Base-by-base conservation (phyloP, 225 moss, liverwort and hornwort species). In the Straminergon stramineum region DNA sequence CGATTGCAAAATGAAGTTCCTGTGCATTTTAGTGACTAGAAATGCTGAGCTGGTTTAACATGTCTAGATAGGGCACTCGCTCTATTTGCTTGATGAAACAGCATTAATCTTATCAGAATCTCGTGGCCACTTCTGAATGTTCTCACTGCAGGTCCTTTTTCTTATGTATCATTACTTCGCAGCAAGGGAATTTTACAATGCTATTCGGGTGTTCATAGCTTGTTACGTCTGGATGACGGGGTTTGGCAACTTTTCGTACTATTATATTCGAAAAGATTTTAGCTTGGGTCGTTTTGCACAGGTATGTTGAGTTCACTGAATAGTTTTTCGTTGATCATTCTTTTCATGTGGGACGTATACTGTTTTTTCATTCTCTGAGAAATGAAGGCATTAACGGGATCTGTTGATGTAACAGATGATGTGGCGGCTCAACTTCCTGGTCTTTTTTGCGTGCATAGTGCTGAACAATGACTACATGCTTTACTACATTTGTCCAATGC, bases 231-330 rank as follows among this genome's bases (percentile, higher is more conserved):
- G 97, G 97, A 96, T 96, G 99, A 99, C 99, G 85, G 99, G 99
- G 26, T 99, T 99, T 91, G 93, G 93, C 79, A 99, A 99, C 93
- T 99, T 99, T 87, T 99, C 99, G 18, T 99, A 99, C 88, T 99
- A 99, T 66, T 99, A 99, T 82, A 81, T 97, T 61, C 99, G 99
- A 45, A 99, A 99, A 91, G 99, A 99, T 90, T 99, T 99, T 90
- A 99, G 99, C 93, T 93, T 99, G 81, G 99, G 99, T n/a, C 97
- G 99, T 85, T 99, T 99, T 95, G 96, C 97, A 65, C 99, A 99
- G 98, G 96, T 98, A 71, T 82, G 75, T 66, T 61, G 79, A 86
- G 62, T 78, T 70, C 57, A 39, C 31, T 68, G 53, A 58, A 61
- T 61, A 27, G 12, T 62, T 58, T 65, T 66, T 73, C 24, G 31